Percentiles rank a stretch among this genome's conserved stretches.
Conservation (phyloP, 2,329 filamentous ascomycete species). For the Neurospora sp. region DNA sequence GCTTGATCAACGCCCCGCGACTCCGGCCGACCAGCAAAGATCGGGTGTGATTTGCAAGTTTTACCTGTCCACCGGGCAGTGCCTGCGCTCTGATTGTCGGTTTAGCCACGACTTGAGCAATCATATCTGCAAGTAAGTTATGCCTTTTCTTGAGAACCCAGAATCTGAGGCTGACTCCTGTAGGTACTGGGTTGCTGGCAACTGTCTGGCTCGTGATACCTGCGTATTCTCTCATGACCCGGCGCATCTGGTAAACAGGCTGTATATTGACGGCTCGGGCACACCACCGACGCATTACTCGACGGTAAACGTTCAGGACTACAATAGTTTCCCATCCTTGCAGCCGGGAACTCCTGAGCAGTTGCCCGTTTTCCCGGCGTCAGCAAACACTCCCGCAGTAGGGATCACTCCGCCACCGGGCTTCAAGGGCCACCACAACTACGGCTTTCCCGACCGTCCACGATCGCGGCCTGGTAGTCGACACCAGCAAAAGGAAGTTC, state of each 20-base stretch:
- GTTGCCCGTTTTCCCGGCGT: constrained; percentile 40
- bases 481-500: constrained; percentile 55
- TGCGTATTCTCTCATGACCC: constrained; percentile 98
- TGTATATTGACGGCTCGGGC: constrained; percentile 61
- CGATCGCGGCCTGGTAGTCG: constrained; percentile 80
- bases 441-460: constrained; percentile 48
- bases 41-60: constrained; percentile 94
- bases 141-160: constrained; percentile 1
- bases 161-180: neutral
- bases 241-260: constrained; percentile 70
- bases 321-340: constrained; percentile 75
- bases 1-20: constrained; percentile 63
- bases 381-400: constrained; percentile 42
- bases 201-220: constrained; percentile 84
- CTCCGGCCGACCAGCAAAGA: constrained; percentile 67
- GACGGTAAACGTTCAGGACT: constrained; percentile 72
- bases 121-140: constrained; percentile 91
- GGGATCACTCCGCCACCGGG: constrained; percentile 59
- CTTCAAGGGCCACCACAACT: constrained; percentile 44
- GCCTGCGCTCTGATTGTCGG: constrained; percentile 86
- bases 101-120: constrained; percentile 95
- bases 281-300: constrained; percentile 55
- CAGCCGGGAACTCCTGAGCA: constrained; percentile 50
- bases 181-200: constrained; percentile 93
- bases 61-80: constrained; percentile 91